These are phyloP conservation scores for Maudiozyma turicensis DNA, from an alignment of 805 yeast genomes.

Conservation along the genomic window DNA sequence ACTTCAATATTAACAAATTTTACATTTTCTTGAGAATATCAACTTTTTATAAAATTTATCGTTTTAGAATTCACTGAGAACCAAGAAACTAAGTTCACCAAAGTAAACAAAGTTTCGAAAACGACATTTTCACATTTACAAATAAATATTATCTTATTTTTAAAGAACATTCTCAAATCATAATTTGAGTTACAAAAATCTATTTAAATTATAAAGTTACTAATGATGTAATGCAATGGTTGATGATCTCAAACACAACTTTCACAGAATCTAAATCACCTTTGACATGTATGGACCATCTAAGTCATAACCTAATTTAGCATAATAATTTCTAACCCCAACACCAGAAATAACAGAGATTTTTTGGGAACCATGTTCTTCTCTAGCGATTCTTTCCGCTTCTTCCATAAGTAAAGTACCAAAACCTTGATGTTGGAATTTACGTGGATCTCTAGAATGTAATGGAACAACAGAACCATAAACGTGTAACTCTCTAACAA, in stretches of 20 bases:
- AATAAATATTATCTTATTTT: too few species aligned
- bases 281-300: slow-evolving; percentile 99
- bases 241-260: background rate
- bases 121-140: too few species aligned
- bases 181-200: background rate
- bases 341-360: slow-evolving; percentile 94
- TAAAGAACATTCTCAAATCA: background rate
- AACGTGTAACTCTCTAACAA: slow-evolving; percentile 95
- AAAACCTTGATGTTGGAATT: slow-evolving; percentile 98
- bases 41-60: too few species aligned
- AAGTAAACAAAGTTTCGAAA: too few species aligned
- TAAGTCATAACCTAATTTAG: slow-evolving; percentile 77
- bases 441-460: slow-evolving; percentile 93
- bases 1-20: too few species aligned
- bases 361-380: slow-evolving; percentile 88
- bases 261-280: slow-evolving; percentile 11
- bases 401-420: slow-evolving; percentile 97
- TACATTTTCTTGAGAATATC: too few species aligned
- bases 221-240: too few species aligned
- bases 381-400: slow-evolving; percentile 90
- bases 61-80: too few species aligned
- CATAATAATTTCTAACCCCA: slow-evolving; percentile 94
- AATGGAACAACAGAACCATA: slow-evolving; percentile 96
- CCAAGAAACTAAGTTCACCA: too few species aligned
- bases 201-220: background rate